phyloP scores from a whole-genome alignment of 306 rosid species.

The Rubus idaeus region DNA sequence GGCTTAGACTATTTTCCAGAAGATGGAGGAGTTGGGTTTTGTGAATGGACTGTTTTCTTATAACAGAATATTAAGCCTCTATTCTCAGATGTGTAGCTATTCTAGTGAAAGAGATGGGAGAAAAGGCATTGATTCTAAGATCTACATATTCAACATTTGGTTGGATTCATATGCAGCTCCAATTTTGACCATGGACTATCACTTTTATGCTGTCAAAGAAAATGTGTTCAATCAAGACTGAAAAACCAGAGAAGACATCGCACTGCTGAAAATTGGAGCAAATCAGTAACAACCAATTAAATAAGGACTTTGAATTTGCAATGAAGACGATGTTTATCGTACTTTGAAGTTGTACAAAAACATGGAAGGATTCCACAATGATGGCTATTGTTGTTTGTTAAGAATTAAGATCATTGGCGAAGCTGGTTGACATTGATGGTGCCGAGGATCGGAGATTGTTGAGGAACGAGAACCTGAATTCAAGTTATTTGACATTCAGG shows the following conservation, averaged over 20 bases:
- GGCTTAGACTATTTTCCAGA: constrained; percentile 57
- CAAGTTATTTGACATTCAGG: too few relatives aligned
- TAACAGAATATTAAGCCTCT: constrained; percentile 58
- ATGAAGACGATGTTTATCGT: constrained; percentile 63
- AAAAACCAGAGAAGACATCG: constrained; percentile 40
- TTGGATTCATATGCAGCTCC: too few relatives aligned
- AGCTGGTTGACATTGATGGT: too few relatives aligned
- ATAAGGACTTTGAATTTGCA: too few relatives aligned
- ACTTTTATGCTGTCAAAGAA: constrained; percentile 43
- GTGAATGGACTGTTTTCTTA: constrained; percentile 19
- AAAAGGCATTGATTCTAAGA: not conserved
- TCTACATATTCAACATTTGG: too few relatives aligned
- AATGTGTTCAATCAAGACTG: constrained; percentile 57
- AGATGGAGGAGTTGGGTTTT: constrained; percentile 39
- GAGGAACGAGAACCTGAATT: too few relatives aligned
- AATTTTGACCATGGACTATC: constrained; percentile 36
- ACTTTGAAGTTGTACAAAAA: constrained; percentile 50
- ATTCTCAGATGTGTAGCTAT: constrained; percentile 46
- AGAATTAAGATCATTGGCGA: too few relatives aligned
- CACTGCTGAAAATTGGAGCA: constrained; percentile 51
- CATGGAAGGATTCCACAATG: not conserved
- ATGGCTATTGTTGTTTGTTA: too few relatives aligned
- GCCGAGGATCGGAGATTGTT: too few relatives aligned
- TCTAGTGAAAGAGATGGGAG: constrained; percentile 23
- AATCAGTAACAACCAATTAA: constrained; percentile 7